phyloP scores from a whole-genome alignment of 345 rosid genomes.

The Moricandia moricandioides region DNA sequence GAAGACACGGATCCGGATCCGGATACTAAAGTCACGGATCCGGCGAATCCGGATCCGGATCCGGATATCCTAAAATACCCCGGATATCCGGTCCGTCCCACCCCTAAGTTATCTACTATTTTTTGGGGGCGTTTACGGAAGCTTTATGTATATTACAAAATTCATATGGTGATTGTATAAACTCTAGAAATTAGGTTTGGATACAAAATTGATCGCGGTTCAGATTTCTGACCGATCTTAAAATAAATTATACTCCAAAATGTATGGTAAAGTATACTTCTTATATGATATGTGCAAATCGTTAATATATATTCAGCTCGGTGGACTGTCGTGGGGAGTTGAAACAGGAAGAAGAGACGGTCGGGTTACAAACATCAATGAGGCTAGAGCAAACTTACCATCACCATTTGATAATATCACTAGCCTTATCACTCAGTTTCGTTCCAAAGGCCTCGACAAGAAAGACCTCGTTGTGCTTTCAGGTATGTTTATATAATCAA shows the following conservation, averaged over 20 bases:
- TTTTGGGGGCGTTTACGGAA: too few species aligned
- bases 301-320: conserved; percentile 23
- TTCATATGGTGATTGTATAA: neutral
- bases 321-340: conserved; percentile 46
- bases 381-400: conserved; percentile 25
- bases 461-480: conserved; percentile 51
- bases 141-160: neutral
- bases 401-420: conserved; percentile 43
- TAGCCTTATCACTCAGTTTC: conserved; percentile 35
- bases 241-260: neutral
- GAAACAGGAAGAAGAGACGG: conserved; percentile 70
- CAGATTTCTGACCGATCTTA: neutral
- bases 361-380: neutral
- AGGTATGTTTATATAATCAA: conserved; percentile 35
- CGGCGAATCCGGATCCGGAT: too few species aligned
- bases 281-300: neutral
- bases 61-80: too few species aligned
- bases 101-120: too few species aligned
- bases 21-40: too few species aligned
- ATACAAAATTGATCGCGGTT: neutral
- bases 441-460: conserved; percentile 38
- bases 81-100: too few species aligned
- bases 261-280: neutral
- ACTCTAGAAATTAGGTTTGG: neutral
- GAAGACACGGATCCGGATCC: too few species aligned